Evolutionary conservation across 1,139 yeast genomes (phyloP).

Genomic region (Candida sanyaensis): DNA sequence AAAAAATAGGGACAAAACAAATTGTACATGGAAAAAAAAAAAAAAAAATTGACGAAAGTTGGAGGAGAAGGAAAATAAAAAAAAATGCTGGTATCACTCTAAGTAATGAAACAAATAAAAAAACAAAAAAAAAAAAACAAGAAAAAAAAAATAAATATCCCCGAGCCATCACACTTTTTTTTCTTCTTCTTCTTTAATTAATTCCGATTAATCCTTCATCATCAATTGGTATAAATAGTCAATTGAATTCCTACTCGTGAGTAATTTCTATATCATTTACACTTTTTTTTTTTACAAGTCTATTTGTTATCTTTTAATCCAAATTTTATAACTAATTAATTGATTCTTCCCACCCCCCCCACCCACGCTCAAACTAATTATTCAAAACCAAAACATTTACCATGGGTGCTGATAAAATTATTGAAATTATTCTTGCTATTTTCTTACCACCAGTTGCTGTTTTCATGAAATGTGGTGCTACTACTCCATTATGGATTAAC

Average conservation of each 20-base stretch:
- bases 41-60: too few species aligned
- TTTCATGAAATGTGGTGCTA: slow-evolving; percentile 63
- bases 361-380: neutral
- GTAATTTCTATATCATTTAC: neutral
- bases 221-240: slow-evolving; percentile 2
- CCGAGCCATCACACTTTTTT: slow-evolving; percentile 1
- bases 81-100: too few species aligned
- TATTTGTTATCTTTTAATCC: too few species aligned
- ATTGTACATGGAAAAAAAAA: too few species aligned
- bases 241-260: neutral
- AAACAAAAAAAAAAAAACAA: too few species aligned
- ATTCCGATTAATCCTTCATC: neutral
- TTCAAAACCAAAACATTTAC: slow-evolving; percentile 2
- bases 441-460: slow-evolving; percentile 75
- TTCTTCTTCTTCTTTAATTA: neutral
- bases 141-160: neutral
- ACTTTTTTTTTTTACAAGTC: neutral
- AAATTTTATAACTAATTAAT: too few species aligned
- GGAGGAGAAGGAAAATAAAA: too few species aligned
- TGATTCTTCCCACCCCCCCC: neutral
- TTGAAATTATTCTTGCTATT: slow-evolving; percentile 49
- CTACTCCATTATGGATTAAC: slow-evolving; percentile 63
- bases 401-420: slow-evolving; percentile 47
- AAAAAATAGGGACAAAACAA: too few species aligned
- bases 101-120: too few species aligned